Conservation (phyloP, 768 basidiomycete species). For the Rhizopogon vinicolor region DNA sequence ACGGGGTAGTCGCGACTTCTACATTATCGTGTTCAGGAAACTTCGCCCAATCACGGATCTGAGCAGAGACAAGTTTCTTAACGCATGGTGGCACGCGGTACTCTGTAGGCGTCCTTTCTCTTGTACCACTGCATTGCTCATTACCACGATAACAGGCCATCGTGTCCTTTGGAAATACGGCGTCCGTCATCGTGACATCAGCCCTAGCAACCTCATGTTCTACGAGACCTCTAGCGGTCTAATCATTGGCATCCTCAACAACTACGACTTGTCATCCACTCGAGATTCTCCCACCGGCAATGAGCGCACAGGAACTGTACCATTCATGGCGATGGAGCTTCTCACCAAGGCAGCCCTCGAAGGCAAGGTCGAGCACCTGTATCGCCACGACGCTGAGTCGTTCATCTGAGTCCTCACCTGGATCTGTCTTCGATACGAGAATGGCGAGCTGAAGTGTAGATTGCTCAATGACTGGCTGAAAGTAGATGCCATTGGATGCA, state of each 20-base stretch:
- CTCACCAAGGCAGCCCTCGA: neutral
- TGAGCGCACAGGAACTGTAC: constrained; percentile 9
- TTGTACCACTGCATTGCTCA: neutral
- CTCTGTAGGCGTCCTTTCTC: neutral
- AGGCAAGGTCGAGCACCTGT: neutral
- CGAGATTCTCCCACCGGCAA: neutral
- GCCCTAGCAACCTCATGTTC: constrained; percentile 8
- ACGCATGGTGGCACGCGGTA: constrained; percentile 3
- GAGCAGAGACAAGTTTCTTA: neutral
- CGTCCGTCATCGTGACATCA: constrained; percentile 8
- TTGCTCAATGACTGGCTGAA: no score
- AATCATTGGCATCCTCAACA: constrained; percentile 6
- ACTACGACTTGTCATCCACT: constrained; percentile 3
- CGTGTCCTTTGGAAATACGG: constrained; percentile 1
- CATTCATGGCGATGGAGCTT: constrained; percentile 8
- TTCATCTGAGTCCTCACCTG: neutral
- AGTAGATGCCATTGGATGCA: no score
- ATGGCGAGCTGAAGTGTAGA: constrained; percentile 6
- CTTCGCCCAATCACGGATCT: constrained; percentile 1
- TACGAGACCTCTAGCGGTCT: neutral
- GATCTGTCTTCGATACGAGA: neutral
- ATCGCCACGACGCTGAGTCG: neutral
- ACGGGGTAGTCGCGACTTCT: constrained; percentile 6
- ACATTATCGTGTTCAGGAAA: neutral
- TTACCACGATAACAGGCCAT: constrained; percentile 1